Evolutionary conservation across 2,329 filamentous ascomycete species (phyloP).

Genomic region (Sporothrix dimorphospora): DNA sequence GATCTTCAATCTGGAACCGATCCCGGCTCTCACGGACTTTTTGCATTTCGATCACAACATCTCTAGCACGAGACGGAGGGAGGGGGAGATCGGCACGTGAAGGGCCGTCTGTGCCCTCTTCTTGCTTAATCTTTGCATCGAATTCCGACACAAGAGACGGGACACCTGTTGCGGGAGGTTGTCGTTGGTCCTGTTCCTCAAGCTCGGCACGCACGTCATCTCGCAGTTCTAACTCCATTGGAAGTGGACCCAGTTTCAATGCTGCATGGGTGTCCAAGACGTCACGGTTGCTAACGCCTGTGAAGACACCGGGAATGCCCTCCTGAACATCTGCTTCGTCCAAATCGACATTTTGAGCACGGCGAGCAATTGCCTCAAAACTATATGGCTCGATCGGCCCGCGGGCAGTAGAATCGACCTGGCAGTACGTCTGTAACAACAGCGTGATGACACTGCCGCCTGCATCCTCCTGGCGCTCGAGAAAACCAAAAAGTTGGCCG

Average conservation of each 20-base stretch:
- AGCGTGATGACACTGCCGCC: conserved; percentile 78
- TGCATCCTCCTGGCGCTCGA: conserved; percentile 82
- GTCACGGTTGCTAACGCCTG: conserved; percentile 64
- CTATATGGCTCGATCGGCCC: conserved; percentile 67
- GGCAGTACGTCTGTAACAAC: conserved; percentile 66
- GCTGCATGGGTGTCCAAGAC: conserved; percentile 58
- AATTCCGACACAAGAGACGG: conserved; percentile 83
- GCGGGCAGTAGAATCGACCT: conserved; percentile 60
- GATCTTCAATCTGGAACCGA: conserved; percentile 82
- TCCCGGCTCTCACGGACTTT: conserved; percentile 93
- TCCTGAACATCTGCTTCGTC: conserved; percentile 66
- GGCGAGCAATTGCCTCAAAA: conserved; percentile 62
- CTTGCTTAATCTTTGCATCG: conserved; percentile 83
- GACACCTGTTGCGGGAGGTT: conserved; percentile 71
- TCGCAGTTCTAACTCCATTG: conserved; percentile 80
- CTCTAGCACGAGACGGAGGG: conserved; percentile 83
- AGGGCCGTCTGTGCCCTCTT: conserved; percentile 84
- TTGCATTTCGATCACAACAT: conserved; percentile 92
- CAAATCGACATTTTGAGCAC: conserved; percentile 62
- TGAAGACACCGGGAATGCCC: conserved; percentile 65
- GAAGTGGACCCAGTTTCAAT: conserved; percentile 78
- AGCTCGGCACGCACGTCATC: conserved; percentile 86
- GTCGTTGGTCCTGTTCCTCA: conserved; percentile 78
- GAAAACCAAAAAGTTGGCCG: conserved; percentile 79
- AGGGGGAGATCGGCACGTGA: conserved; percentile 78